These are phyloP conservation scores for Lentinula novae-zelandiae DNA, from an alignment of 1,284 basidiomycete species.

Conservation along the genomic window DNA sequence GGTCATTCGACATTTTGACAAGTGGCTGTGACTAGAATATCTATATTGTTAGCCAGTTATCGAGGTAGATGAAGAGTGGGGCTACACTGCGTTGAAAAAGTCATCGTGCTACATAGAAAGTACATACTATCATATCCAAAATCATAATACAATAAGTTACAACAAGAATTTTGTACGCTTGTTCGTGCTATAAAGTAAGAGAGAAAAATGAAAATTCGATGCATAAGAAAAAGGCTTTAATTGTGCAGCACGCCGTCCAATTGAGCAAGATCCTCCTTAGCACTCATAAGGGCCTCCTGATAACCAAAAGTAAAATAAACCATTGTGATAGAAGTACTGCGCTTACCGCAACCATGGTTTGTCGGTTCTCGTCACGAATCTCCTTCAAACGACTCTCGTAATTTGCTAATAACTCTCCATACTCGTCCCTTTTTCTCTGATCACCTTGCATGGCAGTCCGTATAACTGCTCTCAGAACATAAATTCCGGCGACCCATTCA, in stretches of 20 bases:
- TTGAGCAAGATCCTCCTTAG: conserved; percentile 41
- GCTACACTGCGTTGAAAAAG: background rate
- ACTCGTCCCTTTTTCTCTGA: conserved; percentile 40
- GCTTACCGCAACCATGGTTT: conserved; percentile 50
- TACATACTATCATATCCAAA: background rate
- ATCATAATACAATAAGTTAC: background rate
- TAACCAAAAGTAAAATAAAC: background rate
- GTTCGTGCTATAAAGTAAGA: background rate
- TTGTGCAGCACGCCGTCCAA: conserved; percentile 18
- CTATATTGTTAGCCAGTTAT: background rate
- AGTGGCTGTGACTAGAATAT: background rate
- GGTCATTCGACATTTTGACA: background rate
- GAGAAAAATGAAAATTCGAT: background rate
- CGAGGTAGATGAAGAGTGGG: background rate
- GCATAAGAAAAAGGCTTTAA: background rate
- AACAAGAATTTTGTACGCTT: too few relatives aligned
- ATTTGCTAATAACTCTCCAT: conserved; percentile 44
- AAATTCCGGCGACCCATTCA: conserved; percentile 60
- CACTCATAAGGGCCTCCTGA: conserved; percentile 41
- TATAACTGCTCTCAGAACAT: conserved; percentile 49
- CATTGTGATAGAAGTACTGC: background rate
- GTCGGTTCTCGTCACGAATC: conserved; percentile 57
- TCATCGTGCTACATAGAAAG: background rate
- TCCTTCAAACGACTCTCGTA: conserved; percentile 63
- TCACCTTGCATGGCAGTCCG: conserved; percentile 41